Evolutionary conservation across 2,329 filamentous ascomycete species (phyloP).

Genomic region (Colletotrichum simmondsii): DNA sequence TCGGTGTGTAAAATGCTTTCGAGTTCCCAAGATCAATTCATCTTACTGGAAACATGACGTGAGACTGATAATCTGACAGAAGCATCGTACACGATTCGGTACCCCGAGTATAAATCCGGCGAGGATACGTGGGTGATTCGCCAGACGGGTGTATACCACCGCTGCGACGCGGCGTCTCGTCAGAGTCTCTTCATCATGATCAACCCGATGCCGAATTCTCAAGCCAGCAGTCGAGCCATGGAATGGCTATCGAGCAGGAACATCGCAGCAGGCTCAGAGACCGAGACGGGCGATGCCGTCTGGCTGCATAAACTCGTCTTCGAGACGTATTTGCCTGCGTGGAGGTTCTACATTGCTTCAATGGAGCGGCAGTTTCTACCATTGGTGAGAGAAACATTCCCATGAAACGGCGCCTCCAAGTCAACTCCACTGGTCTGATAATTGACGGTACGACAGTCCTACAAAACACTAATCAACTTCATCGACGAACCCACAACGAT

Average conservation of each 20-base stretch:
- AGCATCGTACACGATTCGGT: neutral
- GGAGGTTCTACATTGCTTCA: neutral
- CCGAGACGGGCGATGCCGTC: neutral
- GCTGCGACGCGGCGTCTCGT: neutral
- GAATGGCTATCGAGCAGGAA: neutral
- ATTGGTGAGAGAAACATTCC: neutral
- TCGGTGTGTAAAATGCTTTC: neutral
- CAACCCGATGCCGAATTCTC: neutral
- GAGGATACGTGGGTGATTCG: neutral
- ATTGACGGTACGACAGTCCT: neutral
- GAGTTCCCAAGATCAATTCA: neutral
- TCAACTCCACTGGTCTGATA: too few species aligned
- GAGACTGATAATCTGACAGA: neutral
- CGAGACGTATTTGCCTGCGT: neutral
- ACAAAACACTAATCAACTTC: neutral
- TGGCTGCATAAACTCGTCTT: neutral
- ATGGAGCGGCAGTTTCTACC: neutral
- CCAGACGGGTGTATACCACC: conserved; percentile 3
- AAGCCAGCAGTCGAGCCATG: neutral
- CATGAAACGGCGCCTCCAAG: too few species aligned
- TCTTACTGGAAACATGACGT: too few species aligned
- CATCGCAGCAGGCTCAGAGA: neutral
- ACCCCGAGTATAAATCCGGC: neutral
- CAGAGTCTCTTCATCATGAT: neutral
- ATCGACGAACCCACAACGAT: neutral